Conservation (phyloP, 805 yeast species). For the Candida schatavii region DNA sequence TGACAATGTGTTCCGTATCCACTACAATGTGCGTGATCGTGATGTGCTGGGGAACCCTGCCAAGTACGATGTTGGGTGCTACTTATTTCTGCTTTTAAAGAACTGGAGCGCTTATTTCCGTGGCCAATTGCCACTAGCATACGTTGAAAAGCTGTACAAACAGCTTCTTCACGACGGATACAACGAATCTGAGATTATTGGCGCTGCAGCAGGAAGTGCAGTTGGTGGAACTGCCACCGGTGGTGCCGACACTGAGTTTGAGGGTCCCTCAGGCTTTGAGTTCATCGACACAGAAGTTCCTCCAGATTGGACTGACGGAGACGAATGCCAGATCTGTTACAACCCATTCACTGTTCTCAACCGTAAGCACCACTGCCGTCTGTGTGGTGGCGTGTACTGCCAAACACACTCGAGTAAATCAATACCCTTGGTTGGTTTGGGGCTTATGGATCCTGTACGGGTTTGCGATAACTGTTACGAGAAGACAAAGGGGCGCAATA, state of each 20-base stretch:
- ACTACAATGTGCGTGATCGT: constrained; percentile 30
- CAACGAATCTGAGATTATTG: constrained; percentile 1
- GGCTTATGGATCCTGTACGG: constrained; percentile 84
- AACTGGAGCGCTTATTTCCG: constrained; percentile 76
- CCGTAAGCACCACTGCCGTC: constrained; percentile 94
- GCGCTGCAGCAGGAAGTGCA: neutral
- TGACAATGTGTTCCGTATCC: constrained; percentile 36
- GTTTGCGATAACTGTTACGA: constrained; percentile 89
- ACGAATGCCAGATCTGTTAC: constrained; percentile 93
- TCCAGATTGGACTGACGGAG: constrained; percentile 97
- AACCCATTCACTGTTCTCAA: constrained; percentile 74
- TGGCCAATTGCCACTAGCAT: constrained; percentile 59
- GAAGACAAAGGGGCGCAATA: constrained; percentile 25
- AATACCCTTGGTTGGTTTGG: constrained; percentile 74
- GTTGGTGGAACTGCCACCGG: constrained; percentile 37
- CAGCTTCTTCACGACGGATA: constrained; percentile 61
- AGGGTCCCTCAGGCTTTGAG: constrained; percentile 19
- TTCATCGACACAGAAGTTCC: constrained; percentile 89
- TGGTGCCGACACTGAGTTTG: constrained; percentile 45
- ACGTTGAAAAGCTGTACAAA: constrained; percentile 61
- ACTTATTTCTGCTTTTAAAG: constrained; percentile 63
- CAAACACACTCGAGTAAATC: constrained; percentile 77
- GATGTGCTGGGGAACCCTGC: constrained; percentile 16
- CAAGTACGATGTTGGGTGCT: constrained; percentile 47
- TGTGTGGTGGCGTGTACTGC: constrained; percentile 94